Evolutionary conservation across 805 yeast species (phyloP).

Genomic region (Lipomyces yamanashiensis): DNA sequence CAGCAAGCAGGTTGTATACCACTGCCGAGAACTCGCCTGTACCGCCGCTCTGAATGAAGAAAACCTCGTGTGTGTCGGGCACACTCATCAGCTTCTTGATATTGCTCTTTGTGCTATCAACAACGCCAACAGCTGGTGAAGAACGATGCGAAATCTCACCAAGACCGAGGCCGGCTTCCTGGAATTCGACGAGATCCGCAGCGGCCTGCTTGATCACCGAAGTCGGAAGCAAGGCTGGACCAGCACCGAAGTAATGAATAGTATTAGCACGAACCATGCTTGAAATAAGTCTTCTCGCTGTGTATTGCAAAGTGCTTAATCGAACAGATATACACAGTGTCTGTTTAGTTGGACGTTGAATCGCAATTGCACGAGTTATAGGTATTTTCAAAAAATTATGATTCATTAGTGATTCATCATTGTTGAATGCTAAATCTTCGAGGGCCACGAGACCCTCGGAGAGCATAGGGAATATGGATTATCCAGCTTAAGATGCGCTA

Average conservation of each 20-base stretch:
- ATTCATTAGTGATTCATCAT: neutral
- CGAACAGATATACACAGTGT: no score
- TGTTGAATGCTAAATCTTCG: neutral
- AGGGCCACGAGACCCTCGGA: neutral
- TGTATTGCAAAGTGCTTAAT: no score
- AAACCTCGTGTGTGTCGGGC: constrained; percentile 92
- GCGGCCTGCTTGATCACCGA: constrained; percentile 87
- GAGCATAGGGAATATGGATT: neutral
- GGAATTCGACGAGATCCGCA: constrained; percentile 72
- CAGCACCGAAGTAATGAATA: constrained; percentile 85
- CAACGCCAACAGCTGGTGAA: constrained; percentile 73
- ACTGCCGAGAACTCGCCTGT: constrained; percentile 92
- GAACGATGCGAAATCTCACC: constrained; percentile 98
- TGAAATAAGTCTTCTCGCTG: neutral
- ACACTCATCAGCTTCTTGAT: constrained; percentile 67
- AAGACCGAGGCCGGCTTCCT: constrained; percentile 76
- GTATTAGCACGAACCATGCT: constrained; percentile 15
- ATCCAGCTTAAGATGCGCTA: neutral
- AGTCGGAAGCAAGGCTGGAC: constrained; percentile 92
- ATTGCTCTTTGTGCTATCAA: constrained; percentile 74
- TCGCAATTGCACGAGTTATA: no score
- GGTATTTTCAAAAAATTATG: neutral
- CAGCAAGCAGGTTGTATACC: constrained; percentile 79
- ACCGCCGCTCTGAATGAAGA: constrained; percentile 98
- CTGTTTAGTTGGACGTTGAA: no score